Conservation (phyloP, 192 early-diverging fungal species). For the Rhizophagus sp. region DNA sequence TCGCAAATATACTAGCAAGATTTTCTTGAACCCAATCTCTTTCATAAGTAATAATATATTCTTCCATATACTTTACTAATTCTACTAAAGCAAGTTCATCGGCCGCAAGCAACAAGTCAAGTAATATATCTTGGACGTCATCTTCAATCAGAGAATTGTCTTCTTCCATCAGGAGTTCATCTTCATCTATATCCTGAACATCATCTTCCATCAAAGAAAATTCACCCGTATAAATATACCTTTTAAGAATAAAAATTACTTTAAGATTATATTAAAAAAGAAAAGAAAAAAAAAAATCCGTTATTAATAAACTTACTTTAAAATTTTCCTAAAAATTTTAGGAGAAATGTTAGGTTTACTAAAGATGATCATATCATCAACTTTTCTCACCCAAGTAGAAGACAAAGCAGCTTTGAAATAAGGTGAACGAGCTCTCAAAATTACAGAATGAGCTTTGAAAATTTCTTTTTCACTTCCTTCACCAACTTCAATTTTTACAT, state of each 20-base stretch:
- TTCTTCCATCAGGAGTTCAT: too few species aligned
- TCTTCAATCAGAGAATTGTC: too few species aligned
- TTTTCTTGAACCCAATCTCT: background rate
- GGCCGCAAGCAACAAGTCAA: background rate
- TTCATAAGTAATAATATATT: background rate
- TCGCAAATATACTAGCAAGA: background rate
- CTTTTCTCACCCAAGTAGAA: constrained; percentile 9
- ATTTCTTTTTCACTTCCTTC: background rate
- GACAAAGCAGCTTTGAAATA: constrained; percentile 14
- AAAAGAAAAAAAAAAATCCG: too few species aligned
- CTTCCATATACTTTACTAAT: constrained; percentile 7
- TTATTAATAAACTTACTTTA: background rate
- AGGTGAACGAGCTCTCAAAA: background rate
- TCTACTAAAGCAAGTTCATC: constrained; percentile 3
- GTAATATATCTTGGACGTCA: background rate
- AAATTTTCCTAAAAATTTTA: background rate
- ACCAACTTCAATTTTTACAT: background rate
- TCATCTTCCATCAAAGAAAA: background rate
- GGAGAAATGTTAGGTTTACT: constrained; percentile 5
- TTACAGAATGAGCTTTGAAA: constrained; percentile 5
- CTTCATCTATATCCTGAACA: too few species aligned
- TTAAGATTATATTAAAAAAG: background rate
- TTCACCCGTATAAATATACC: constrained; percentile 11
- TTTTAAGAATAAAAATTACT: background rate
- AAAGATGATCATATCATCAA: background rate